Evolutionary conservation across 2,329 filamentous ascomycete genomes (phyloP), one percentile per base, ranked within the genome.

Genomic region (Didymella lethalis): DNA sequence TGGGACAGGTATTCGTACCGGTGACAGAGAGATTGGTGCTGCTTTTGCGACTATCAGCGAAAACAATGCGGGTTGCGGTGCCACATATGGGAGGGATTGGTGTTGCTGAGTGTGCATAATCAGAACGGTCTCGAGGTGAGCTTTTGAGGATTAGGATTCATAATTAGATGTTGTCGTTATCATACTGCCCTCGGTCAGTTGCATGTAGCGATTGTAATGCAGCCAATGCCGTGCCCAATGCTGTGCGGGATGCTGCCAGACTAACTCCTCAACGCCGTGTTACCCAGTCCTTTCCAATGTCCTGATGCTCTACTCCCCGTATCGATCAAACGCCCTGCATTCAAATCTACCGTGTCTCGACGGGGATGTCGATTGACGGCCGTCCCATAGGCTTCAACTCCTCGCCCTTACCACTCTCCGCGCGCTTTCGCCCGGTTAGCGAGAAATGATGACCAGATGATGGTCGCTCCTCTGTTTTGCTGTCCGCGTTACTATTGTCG

Each of bases 371-470:
- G 1, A 49, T 45, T 0, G 64, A 50, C 7, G 74, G 68, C 48
- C 73, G 73, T 31, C 86, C 82, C 70, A 94, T 90, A 41, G 81
- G 83, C 44, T 88, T 86, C 54, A 96, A 77, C 75, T 96, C 92
- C 29, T 90, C 85, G 5, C 89, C 91, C 62, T 88, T 67, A 11
- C 73, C 70, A 77, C 77, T 96, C 90, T 61, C 90, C 83, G 29
- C 89, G 89, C 68, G 88, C 81, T 92, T 93, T 68, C 91, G 84
- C 16, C 90, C 88, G 3, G 87, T 85, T 54, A 91, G 83, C 67
- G 90, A 85, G 74, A 93, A 91, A 75, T 76, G 77, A 79, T 83
- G 76, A 70, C 74, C 78, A 62, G 73, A 80, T 23, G 75, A 75
- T 28, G 78, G 78, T 56, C 80, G 80, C 48, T 78, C 76, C 29